Base-by-base conservation (phyloP, 257 asterid genomes). In the Solanum medicagineum region DNA sequence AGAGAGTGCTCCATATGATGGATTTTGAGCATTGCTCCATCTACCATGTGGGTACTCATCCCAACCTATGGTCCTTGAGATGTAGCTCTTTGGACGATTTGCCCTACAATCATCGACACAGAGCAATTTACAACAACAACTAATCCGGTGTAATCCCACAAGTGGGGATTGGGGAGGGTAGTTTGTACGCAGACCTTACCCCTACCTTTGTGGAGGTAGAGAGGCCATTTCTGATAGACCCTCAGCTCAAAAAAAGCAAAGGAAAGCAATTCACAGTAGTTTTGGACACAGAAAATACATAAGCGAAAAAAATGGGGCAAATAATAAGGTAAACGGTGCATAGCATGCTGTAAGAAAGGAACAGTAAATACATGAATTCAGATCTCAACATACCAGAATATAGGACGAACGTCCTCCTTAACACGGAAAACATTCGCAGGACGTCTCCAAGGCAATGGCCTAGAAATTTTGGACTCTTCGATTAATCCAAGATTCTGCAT, bases 1-100 rank as follows among this genome's bases (percentile, higher is more conserved):
- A 63, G 86, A 89, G 55, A 97, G 99, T 81, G 96, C 94, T 87
- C 99, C 99, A 90, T 97, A 97, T 83, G 98, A 93, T 45, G 99
- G 94, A 91, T 87, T 93, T 85, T 90, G 93, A 85, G 98, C 90
- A 90, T 97, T 97, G 77, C 98, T 98, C 99, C 99, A 97, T 88
- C 97, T 92, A 75, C 99, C 99, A 63, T 83, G 94, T 60, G 99
- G 99, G 85, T 92, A 97, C 90, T 95, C 96, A 56, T 97, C 98
- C 99, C 98, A 97, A 77, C 95, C 97, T 79, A 91, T 63, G 84
- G 99, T 97, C 86, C 99, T 94, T 54, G 97, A 91, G 86, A 97
- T 94, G 89, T 97, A 97, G 92, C 99, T 96, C 89, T 96, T 96
- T 36, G 99, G 99, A 89, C 99, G 98, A 90, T 96, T 96, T 47